These are phyloP conservation scores for Mycena amicta DNA, from an alignment of 768 basidiomycete species.

Conservation along the genomic window DNA sequence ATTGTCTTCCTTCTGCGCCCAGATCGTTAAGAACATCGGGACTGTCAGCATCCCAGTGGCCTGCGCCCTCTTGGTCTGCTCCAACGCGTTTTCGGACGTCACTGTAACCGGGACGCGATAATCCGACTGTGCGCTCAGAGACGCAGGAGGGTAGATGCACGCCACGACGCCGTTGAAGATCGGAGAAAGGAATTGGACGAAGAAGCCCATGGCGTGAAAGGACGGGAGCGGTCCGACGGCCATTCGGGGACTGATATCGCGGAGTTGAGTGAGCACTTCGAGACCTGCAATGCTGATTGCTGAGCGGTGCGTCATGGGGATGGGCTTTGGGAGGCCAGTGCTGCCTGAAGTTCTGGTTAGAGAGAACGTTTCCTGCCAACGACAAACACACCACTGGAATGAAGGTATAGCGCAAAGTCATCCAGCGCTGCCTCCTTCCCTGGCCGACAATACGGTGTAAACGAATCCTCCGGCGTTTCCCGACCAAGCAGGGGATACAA, in stretches of 20 bases:
- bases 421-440: constrained; percentile 17
- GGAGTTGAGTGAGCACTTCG: no score
- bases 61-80: constrained; percentile 30
- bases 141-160: constrained; percentile 36
- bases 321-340: constrained; percentile 2
- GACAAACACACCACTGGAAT: constrained; percentile 34
- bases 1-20: constrained; percentile 31
- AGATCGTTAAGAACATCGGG: no score
- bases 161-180: constrained; percentile 27
- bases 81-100: constrained; percentile 40
- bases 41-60: constrained; percentile 35
- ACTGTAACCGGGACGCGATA: constrained; percentile 35
- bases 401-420: constrained; percentile 39
- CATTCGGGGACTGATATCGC: neutral
- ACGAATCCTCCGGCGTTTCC: constrained; percentile 35
- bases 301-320: no score
- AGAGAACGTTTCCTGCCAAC: no score
- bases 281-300: no score
- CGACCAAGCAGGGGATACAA: constrained; percentile 44
- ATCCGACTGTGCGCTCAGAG: constrained; percentile 4
- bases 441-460: constrained; percentile 29
- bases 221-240: constrained; percentile 31
- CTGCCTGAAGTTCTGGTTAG: constrained; percentile 12
- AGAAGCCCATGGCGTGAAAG: constrained; percentile 39
- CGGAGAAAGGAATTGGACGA: constrained; percentile 32